Base-by-base conservation (phyloP, 306 rosid genomes). In the Fragaria vesca region DNA sequence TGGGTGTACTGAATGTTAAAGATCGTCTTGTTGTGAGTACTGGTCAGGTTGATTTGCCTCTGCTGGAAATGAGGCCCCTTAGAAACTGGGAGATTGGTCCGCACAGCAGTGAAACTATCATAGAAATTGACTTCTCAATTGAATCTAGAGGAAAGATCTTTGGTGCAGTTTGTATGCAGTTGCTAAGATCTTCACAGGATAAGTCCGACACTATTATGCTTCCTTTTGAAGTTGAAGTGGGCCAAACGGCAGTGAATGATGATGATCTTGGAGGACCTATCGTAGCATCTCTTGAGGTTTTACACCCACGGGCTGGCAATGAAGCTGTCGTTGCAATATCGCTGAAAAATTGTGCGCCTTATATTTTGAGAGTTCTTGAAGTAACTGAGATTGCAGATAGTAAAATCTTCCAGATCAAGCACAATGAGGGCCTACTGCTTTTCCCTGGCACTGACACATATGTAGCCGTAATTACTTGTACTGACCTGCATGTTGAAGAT, bases 41-140 rank as follows among this genome's bases (percentile, higher is more conserved):
- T 87, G 88, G 84, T 79, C 91, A 85, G 78, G 72, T 65, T 77
- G 92, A 87, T 87, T 87, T 78, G 66, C 91, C 97, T 17, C 6
- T 86, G 17, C 76, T 92, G 62, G 91, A 88, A 79, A 73, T 95
- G 78, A 91, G 88, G 78, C 97, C 97, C 75, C 84, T 83, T 69
- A 83, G 82, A 76, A 91, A 87, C 77, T 95, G 98, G 98, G 87
- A 87, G 87, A 90, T 95, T 74, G 89, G 88, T 81, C 95, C 99
- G 12, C 90, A 69, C 79, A 81, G 89, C 85, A 85, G 86, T 28
- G 94, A 87, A 84, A 80, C 85, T 51, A 80, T 95, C 63, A 47
- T 95, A 72, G 97, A 92, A 81, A 80, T 91, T 51, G 98, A 92
- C 77, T 80, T 92, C 78, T 82, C 88, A 2, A 81, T 72, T 66